Evolutionary conservation across 805 yeast species (phyloP), one percentile per base, ranked within the genome.

Genomic region (Ogataea paradorogensis): DNA sequence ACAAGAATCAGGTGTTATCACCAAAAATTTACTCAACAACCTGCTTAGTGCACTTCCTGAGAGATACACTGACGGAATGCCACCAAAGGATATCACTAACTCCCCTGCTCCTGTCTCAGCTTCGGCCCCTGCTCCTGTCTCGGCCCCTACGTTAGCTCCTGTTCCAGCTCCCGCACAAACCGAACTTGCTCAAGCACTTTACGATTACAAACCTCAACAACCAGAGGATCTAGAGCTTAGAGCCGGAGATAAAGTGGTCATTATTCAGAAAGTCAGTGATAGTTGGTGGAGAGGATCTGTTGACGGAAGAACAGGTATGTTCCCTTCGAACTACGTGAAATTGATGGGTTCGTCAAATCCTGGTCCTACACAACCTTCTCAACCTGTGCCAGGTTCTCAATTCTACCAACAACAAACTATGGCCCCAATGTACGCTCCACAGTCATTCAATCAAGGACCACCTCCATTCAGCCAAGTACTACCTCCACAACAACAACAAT

Each of bases 241-340:
- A 25, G 71, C 66, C 27, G 97, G 95, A 40, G 91, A 84, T 47
- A 78, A 74, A 53, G 61, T 93, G 34, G 73, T 74, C 23, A 76
- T 93, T 5, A 40, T 78, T 5, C 95, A 89, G 57, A 84, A 78
- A 53, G 70, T 83, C 33, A 84, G 91, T 15, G 72, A 75, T 27
- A 91, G 89, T 56, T 91, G 99, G 99, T 89, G 93, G 85, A 83
- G 77, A 57, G 99, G 99, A 33, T 65, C 67, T 13, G 59, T 71
- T 30, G 72, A 76, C 43, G 75, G 77, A 5, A 60, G 62, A 23
- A 73, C 74, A 7, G 99, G 98, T 30, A 81, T 90, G 56, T 90
- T 93, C 67, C 99, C 99, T 7, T 68, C 91, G 1, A 87, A 87
- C 59, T 91, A 93, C 56, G 95, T 89, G 35, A 73, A 71, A 28